phyloP scores from a whole-genome alignment of 768 basidiomycete genomes.

The Tricholoma terreum region DNA sequence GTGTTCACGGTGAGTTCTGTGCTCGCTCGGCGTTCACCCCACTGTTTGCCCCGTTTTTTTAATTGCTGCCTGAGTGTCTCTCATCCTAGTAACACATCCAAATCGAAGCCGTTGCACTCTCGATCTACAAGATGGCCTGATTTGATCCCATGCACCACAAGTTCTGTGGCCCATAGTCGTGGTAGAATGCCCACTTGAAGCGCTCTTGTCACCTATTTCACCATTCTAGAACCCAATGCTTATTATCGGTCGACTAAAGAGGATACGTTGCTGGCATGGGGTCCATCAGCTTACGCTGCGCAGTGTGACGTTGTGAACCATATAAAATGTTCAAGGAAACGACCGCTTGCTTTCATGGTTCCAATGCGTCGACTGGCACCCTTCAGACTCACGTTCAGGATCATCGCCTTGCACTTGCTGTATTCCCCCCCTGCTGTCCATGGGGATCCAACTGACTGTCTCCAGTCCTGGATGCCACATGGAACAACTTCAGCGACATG shows the following conservation, averaged over 20 bases:
- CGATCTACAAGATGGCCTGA: too few species aligned
- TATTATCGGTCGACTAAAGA: background rate
- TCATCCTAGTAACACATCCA: too few species aligned
- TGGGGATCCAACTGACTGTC: background rate
- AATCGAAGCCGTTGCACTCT: too few species aligned
- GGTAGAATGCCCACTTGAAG: too few species aligned
- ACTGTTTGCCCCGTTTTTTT: background rate
- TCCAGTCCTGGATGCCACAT: conserved; percentile 12
- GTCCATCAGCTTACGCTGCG: background rate
- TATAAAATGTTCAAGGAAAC: background rate
- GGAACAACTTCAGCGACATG: conserved; percentile 14
- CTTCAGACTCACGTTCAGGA: background rate
- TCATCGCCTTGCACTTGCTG: background rate
- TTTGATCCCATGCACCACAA: too few species aligned
- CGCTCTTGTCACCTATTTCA: too few species aligned
- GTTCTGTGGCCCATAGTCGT: too few species aligned
- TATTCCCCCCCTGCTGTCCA: background rate
- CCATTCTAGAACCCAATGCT: too few species aligned
- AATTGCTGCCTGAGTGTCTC: too few species aligned
- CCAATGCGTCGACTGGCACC: background rate
- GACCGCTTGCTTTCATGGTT: background rate
- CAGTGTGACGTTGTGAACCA: background rate
- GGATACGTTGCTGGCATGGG: background rate
- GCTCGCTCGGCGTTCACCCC: background rate
- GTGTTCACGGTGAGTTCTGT: too few species aligned